Percentiles rank a stretch among this genome's conserved stretches.
These are phyloP conservation scores for Uromyces viciae-fabae DNA, from an alignment of 1,284 basidiomycete genomes.

Conservation along the genomic window DNA sequence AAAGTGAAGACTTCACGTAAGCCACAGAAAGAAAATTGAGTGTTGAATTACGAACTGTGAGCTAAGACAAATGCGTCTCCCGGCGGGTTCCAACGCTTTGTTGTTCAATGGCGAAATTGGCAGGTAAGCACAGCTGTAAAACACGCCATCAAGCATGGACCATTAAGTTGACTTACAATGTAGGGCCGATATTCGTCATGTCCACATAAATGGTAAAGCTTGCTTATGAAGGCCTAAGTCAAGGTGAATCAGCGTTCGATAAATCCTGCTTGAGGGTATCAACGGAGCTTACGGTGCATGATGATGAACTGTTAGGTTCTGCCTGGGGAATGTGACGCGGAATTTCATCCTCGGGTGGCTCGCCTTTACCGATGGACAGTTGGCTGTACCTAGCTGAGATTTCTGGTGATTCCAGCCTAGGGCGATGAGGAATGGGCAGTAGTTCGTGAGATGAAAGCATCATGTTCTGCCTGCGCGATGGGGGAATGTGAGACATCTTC, in stretches of 20 bases:
- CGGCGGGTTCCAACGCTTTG: conserved; percentile 33
- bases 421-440: conserved; percentile 17
- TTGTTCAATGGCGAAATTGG: neutral
- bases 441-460: conserved; percentile 10
- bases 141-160: neutral
- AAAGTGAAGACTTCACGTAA: neutral
- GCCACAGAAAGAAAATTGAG: neutral
- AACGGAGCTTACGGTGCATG: conserved; percentile 24
- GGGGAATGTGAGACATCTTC: conserved; percentile 22
- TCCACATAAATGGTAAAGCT: conserved; percentile 39
- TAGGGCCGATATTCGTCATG: conserved; percentile 39
- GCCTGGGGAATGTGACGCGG: conserved; percentile 1
- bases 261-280: neutral
- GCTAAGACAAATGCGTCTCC: conserved; percentile 44
- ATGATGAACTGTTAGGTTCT: neutral
- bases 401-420: conserved; percentile 13
- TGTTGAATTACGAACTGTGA: neutral
- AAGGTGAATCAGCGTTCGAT: neutral
- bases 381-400: conserved; percentile 4
- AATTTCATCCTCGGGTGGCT: conserved; percentile 7
- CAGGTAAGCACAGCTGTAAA: neutral
- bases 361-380: conserved; percentile 7
- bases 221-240: conserved; percentile 42
- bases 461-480: conserved; percentile 18
- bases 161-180: conserved; percentile 14